Conservation (phyloP, 2,329 filamentous ascomycete species). For the Nigrospora oryzae region DNA sequence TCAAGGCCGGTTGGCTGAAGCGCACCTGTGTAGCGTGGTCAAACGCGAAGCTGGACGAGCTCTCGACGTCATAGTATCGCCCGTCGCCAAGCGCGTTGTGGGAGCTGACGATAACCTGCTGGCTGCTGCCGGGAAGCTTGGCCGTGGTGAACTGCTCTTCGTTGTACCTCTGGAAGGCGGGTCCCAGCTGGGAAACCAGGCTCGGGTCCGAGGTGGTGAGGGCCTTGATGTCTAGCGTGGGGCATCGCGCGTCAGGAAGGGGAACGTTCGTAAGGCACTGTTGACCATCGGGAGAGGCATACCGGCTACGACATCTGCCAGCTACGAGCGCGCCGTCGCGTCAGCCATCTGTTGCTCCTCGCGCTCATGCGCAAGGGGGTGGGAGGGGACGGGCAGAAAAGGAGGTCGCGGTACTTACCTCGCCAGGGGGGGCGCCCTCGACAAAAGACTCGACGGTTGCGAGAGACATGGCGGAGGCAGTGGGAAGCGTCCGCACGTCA, state of each 20-base stretch:
- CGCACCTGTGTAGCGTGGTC: slow-evolving; percentile 72
- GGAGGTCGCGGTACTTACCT: slow-evolving; percentile 50
- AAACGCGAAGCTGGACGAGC: slow-evolving; percentile 79
- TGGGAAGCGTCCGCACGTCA: neutral
- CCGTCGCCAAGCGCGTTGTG: slow-evolving; percentile 75
- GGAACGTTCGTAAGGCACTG: neutral
- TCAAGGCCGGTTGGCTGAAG: neutral
- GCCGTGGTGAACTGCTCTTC: slow-evolving; percentile 86
- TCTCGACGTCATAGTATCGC: slow-evolving; percentile 86
- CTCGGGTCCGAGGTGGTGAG: slow-evolving; percentile 64
- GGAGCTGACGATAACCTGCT: slow-evolving; percentile 76
- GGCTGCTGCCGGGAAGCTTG: slow-evolving; percentile 80
- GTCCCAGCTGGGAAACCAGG: slow-evolving; percentile 63
- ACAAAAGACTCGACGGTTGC: slow-evolving; percentile 77
- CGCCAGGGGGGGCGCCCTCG: slow-evolving; percentile 88
- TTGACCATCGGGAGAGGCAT: slow-evolving; percentile 17
- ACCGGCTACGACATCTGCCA: slow-evolving; percentile 84
- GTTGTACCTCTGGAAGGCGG: slow-evolving; percentile 90
- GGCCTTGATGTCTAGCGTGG: slow-evolving; percentile 70
- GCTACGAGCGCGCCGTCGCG: slow-evolving; percentile 35
- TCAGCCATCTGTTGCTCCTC: neutral
- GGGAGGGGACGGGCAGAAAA: slow-evolving; percentile 11
- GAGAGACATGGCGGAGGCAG: slow-evolving; percentile 18
- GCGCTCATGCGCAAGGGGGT: neutral
- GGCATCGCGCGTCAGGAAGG: slow-evolving; percentile 6